Percentiles rank a stretch among this genome's conserved stretches.
Conservation (phyloP, 2,329 filamentous ascomycete genomes). For the Fusarium sp. region DNA sequence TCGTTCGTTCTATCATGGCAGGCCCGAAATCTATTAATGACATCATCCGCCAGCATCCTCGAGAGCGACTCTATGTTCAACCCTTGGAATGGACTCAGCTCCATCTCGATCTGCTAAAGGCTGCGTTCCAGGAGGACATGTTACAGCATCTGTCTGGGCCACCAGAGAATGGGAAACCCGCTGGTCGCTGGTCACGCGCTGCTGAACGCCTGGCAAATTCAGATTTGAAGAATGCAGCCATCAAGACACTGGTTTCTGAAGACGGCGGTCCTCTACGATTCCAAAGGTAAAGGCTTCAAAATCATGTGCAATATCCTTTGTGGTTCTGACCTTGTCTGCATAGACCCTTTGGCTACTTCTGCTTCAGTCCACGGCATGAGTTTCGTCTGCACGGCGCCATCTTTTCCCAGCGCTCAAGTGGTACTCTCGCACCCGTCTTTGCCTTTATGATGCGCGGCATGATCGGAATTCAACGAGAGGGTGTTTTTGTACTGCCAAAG, state of each 20-base stretch:
- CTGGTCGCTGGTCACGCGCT: constrained; percentile 20
- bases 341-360: constrained; percentile 41
- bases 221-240: constrained; percentile 35
- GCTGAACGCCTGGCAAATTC: constrained; percentile 35
- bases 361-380: constrained; percentile 30
- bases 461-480: constrained; percentile 33
- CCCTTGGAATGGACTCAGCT: constrained; percentile 37
- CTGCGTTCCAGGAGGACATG: constrained; percentile 18
- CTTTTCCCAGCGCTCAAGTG: constrained; percentile 24
- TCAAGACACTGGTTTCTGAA: constrained; percentile 34
- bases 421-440: constrained; percentile 22
- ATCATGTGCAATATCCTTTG: accelerated
- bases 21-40: constrained; percentile 21
- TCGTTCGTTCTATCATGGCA: not conserved
- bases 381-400: constrained; percentile 37
- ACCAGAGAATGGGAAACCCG: not conserved
- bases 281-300: constrained; percentile 19
- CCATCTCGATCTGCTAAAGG: constrained; percentile 34
- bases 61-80: constrained; percentile 41
- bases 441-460: constrained; percentile 40
- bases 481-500: constrained; percentile 26
- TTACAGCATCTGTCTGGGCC: accelerated
- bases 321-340: not conserved
- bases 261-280: constrained; percentile 33
- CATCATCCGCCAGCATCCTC: constrained; percentile 37